phyloP scores from a whole-genome alignment of 768 basidiomycete species.

The Pleurotus tuoliensis region DNA sequence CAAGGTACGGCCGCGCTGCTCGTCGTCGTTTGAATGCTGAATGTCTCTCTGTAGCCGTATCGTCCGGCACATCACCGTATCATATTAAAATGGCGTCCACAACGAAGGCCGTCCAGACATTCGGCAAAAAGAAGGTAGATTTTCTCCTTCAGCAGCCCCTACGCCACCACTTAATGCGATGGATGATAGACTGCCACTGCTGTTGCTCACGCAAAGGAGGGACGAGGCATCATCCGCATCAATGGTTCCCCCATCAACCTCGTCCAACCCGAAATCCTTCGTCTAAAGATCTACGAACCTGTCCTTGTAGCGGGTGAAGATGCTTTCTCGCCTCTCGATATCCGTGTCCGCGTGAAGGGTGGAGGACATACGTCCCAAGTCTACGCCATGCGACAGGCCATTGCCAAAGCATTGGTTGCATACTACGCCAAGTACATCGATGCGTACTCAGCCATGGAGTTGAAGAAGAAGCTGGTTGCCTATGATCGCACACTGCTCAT shows the following conservation, averaged over 20 bases:
- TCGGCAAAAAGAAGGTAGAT: conserved; percentile 99
- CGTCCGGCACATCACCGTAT: conserved; percentile 24
- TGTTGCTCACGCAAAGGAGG: conserved; percentile 95
- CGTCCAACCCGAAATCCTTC: conserved; percentile 91
- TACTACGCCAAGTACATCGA: conserved; percentile 99
- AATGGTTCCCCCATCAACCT: conserved; percentile 97
- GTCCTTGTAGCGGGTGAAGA: conserved; percentile 93
- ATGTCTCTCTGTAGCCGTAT: conserved; percentile 13
- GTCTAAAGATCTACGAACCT: conserved; percentile 98
- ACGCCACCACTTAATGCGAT: conserved; percentile 5
- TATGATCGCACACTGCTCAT: conserved; percentile 92
- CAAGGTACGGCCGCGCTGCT: conserved; percentile 29
- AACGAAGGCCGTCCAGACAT: conserved; percentile 93
- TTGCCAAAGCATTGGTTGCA: conserved; percentile 95
- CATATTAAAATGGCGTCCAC: conserved; percentile 62
- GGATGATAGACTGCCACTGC: conserved; percentile 85
- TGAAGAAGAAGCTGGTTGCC: conserved; percentile 96
- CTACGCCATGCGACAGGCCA: conserved; percentile 98
- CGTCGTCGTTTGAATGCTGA: conserved; percentile 5
- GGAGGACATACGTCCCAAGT: conserved; percentile 99
- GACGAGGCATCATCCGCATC: conserved; percentile 93
- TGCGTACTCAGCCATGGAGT: conserved; percentile 92
- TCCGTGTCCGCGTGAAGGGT: conserved; percentile 96
- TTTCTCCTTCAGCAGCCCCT: not conserved
- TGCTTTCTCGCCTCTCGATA: conserved; percentile 82